Percentiles rank a stretch among this genome's conserved stretches.
These are phyloP conservation scores for Ascochyta koolunga DNA, from an alignment of 2,329 filamentous ascomycete genomes.

Conservation along the genomic window DNA sequence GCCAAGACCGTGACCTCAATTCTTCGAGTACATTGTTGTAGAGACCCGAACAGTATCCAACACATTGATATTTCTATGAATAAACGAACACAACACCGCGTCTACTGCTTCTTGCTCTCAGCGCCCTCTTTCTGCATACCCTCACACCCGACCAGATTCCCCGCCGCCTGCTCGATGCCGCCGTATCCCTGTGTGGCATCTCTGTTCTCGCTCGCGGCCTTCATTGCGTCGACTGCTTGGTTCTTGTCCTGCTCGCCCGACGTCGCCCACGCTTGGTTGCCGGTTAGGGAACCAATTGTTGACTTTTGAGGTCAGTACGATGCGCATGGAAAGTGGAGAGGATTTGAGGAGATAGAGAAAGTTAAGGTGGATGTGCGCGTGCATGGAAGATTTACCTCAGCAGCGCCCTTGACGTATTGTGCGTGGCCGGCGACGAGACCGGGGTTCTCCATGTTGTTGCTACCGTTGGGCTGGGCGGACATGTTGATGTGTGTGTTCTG, in stretches of 20 bases:
- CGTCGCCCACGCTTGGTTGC: constrained; percentile 66
- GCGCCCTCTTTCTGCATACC: constrained; percentile 64
- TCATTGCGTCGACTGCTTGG: constrained; percentile 67
- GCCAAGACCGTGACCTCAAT: no score
- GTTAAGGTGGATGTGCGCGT: not conserved
- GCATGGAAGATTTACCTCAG: constrained; percentile 59
- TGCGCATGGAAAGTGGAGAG: not conserved
- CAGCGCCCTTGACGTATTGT: constrained; percentile 72
- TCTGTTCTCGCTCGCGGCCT: constrained; percentile 62
- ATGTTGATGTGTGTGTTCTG: constrained; percentile 16
- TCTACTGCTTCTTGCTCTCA: constrained; percentile 36
- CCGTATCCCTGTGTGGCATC: constrained; percentile 65
- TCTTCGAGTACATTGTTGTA: no score
- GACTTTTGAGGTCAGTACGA: constrained; percentile 49
- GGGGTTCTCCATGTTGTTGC: constrained; percentile 52
- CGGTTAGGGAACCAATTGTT: constrained; percentile 66
- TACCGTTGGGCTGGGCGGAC: constrained; percentile 24
- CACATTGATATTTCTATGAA: not conserved
- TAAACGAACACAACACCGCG: not conserved
- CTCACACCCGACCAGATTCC: constrained; percentile 68
- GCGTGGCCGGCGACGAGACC: constrained; percentile 68
- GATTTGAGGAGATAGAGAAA: not conserved
- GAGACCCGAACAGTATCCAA: not conserved
- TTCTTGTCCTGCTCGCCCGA: constrained; percentile 70
- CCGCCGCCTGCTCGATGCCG: constrained; percentile 68